Percentiles rank a stretch among this genome's conserved stretches.
These are phyloP conservation scores for Leccinum arenicola DNA, from an alignment of 768 basidiomycete genomes.

Conservation along the genomic window DNA sequence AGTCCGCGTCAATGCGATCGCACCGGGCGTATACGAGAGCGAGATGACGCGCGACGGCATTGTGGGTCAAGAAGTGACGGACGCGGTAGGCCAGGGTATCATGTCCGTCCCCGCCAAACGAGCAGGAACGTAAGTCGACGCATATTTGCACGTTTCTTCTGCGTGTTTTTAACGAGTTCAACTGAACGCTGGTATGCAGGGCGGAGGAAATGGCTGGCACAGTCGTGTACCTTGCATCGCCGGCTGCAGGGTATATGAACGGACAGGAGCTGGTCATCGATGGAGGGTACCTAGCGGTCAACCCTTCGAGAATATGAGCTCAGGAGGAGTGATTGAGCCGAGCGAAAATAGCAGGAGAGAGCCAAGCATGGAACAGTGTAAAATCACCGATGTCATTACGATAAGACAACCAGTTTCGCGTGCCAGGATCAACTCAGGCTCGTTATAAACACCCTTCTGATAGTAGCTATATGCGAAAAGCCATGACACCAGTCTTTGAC, in stretches of 20 bases:
- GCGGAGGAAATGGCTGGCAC: conserved; percentile 76
- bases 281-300: conserved; percentile 71
- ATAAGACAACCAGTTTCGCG: no score
- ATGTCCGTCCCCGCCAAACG: conserved; percentile 58
- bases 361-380: not conserved
- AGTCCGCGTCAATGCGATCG: conserved; percentile 71
- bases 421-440: no score
- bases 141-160: not conserved
- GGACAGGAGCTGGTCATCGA: conserved; percentile 80
- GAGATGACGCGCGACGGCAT: conserved; percentile 68
- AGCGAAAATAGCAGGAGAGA: not conserved
- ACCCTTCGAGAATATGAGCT: conserved; percentile 51
- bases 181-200: conserved; percentile 34
- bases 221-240: conserved; percentile 70
- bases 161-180: not conserved
- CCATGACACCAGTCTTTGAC: conserved; percentile 37
- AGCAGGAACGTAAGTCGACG: conserved; percentile 59
- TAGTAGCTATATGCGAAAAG: no score
- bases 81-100: conserved; percentile 59
- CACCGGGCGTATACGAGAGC: conserved; percentile 74
- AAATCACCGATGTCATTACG: not conserved
- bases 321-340: not conserved
- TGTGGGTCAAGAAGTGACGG: conserved; percentile 41
- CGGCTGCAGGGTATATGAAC: conserved; percentile 69
- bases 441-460: no score